Evolutionary conservation across 352 stramenopile genomes (phyloP), one percentile per base, ranked within the genome.

Genomic region (Saprolegnia parasitica): DNA sequence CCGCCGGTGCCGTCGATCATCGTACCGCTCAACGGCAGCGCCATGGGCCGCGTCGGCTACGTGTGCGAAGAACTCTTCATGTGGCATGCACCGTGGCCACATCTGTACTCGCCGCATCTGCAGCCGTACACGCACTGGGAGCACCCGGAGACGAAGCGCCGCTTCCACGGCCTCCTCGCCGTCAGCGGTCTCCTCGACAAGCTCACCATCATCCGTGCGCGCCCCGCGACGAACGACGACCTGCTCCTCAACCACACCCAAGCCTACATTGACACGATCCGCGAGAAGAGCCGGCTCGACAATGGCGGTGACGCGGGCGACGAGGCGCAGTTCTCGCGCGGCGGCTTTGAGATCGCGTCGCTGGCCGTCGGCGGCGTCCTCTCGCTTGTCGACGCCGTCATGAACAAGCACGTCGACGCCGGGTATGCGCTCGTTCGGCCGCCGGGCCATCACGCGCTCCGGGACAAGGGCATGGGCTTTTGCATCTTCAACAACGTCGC

Each of bases 21-120:
- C 26, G 57, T 65, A 10, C 24, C 57, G 35, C 40, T 42, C n/a
- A 42, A 32, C 5, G 42, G 20, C 49, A 32, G n/a, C 35, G 26
- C 56, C n/a, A 1, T 26, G 8, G 67, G 73, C 10, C 72, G 61
- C 23, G 67, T 84, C n/a, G 85, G 85, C 9, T 95, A 92, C 73
- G 87, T 95, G 0, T 95, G 81, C 60, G 85, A 95, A 42, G 83
- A 95, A 76, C 80, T 83, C 21, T 92, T 82, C 77, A 71, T 93
- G 60, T 92, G 87, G 87, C 85, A 95, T 57, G 72, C 74, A 0
- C 73, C 85, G 0, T 89, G 81, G 77, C 84, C 74, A 56, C 40
- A 78, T 18, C 78, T 78, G 39, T 81, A 82, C 73, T 83, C 81
- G 55, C 50, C 76, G 46, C 71, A 89, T 4, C 73, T 81, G 13